A percentile compares a stretch with the other conserved stretches of the same genome.
These are phyloP conservation scores for Macrocybe sp. DNA, from an alignment of 1,284 basidiomycete species.

Conservation along the genomic window DNA sequence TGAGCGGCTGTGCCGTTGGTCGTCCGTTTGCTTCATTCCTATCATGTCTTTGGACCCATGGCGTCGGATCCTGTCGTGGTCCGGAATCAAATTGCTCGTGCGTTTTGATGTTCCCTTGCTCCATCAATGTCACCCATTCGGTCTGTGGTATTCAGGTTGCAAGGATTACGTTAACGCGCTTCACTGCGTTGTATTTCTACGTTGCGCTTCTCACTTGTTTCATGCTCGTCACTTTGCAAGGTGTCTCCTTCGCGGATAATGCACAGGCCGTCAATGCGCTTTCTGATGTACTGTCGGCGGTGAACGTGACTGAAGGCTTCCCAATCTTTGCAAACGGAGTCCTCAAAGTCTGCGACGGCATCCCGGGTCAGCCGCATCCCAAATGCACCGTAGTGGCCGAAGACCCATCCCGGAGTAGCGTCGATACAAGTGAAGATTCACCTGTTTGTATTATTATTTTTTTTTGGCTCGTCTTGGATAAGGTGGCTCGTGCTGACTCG, in stretches of 20 bases:
- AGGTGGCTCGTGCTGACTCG: too few relatives aligned
- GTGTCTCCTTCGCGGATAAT: conserved; percentile 28
- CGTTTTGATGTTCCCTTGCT: too few relatives aligned
- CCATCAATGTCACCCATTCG: too few relatives aligned
- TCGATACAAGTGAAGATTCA: conserved; percentile 1
- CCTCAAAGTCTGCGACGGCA: conserved; percentile 20
- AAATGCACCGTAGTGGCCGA: conserved; percentile 15
- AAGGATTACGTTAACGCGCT: conserved; percentile 37
- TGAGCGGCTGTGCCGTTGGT: too few relatives aligned
- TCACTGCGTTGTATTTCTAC: conserved; percentile 38
- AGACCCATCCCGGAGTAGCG: conserved; percentile 1
- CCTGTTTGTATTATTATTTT: too few relatives aligned
- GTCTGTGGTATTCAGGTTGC: conserved; percentile 25
- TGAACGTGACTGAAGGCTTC: conserved; percentile 16
- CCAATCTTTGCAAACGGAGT: conserved; percentile 20
- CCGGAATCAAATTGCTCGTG: too few relatives aligned
- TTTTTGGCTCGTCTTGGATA: too few relatives aligned
- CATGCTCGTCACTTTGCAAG: conserved; percentile 31
- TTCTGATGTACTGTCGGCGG: conserved; percentile 18
- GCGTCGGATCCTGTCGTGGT: too few relatives aligned
- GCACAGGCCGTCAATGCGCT: conserved; percentile 25
- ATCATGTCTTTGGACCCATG: too few relatives aligned
- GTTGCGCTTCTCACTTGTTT: conserved; percentile 34
- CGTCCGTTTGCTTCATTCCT: too few relatives aligned
- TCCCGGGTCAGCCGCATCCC: conserved; percentile 18